phyloP scores from a whole-genome alignment of 441 rosid genomes.

The Mallotus japonicus region DNA sequence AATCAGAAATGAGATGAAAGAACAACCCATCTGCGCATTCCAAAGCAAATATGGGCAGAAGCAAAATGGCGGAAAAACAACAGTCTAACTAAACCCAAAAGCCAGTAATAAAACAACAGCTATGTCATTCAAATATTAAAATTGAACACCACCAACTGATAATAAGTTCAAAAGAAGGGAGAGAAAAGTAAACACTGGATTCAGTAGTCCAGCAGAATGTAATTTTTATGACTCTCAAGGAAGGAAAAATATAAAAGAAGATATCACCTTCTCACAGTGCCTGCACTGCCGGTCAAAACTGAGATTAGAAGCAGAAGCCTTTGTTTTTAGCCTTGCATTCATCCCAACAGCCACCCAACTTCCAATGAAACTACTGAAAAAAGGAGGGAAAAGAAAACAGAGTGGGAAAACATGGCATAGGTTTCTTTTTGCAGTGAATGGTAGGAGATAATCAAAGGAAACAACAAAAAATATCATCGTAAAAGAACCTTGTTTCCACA shows the following conservation, averaged over 20 bases:
- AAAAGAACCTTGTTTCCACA: constrained; percentile 58
- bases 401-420: neutral
- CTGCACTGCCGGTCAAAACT: constrained; percentile 80
- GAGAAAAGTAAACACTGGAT: neutral
- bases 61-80: neutral
- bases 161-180: no score
- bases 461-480: neutral
- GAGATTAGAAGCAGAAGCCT: constrained; percentile 58
- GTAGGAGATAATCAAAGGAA: neutral
- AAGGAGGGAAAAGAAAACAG: neutral
- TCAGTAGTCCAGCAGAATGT: neutral
- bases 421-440: neutral
- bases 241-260: neutral
- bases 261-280: constrained; percentile 90
- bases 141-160: neutral
- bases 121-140: neutral
- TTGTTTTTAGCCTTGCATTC: constrained; percentile 66
- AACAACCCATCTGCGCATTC: neutral
- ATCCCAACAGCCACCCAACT: constrained; percentile 82
- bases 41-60: neutral
- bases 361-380: constrained; percentile 69
- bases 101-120: neutral
- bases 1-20: no score
- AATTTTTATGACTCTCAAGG: neutral
- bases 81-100: neutral